Evolutionary conservation across 1,284 basidiomycete species (phyloP), one percentile per base, ranked within the genome.

Genomic region (Ganoderma boninense): DNA sequence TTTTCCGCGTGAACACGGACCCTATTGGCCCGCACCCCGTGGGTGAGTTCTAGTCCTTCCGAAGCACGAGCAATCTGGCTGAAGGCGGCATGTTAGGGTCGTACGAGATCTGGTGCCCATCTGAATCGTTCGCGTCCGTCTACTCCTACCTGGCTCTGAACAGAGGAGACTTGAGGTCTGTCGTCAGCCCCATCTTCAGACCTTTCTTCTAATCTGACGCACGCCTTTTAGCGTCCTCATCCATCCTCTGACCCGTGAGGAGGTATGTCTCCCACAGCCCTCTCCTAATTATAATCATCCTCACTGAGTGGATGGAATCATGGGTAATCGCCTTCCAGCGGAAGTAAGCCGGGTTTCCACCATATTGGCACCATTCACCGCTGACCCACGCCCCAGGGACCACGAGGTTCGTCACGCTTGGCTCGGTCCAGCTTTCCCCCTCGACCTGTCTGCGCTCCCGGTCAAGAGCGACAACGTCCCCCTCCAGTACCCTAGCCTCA

Each of bases 11-110:
- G 40, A 92, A 94, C 77, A 86, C 82, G 2, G 86, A 80, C 4
- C 92, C 92, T 2, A 87, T 90, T 2, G 92, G 92, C 0, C 92
- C 92, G 14, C 92, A 94, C 80, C 92, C 92, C n/a, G 87, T 89
- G 62, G 92, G 92, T 90, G 73, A 76, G 88, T 77, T 1, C 23
- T 54, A 29, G 64, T 1, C 20, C 59, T 59, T 13, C 32, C 23
- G 4, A 43, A 62, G 23, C n/a, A 16, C 20, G 4, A 42, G 26
- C 16, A 18, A 7, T 44, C 8, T 6, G 6, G 62, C 20, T 16
- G 11, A 40, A 23, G 18, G 13, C 40, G n/a, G 13, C 40, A 11
- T 10, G 13, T 7, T n/a, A 92, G 91, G 91, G 18, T 92, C 92
- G 0, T 94, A 93, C 75, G 92, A 94, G 75, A 90, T 94, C 32